Percentiles rank a stretch among this genome's conserved stretches.
phyloP scores from a whole-genome alignment of 176 grass and related monocot genomes.

The Tillandsia leiboldiana region DNA sequence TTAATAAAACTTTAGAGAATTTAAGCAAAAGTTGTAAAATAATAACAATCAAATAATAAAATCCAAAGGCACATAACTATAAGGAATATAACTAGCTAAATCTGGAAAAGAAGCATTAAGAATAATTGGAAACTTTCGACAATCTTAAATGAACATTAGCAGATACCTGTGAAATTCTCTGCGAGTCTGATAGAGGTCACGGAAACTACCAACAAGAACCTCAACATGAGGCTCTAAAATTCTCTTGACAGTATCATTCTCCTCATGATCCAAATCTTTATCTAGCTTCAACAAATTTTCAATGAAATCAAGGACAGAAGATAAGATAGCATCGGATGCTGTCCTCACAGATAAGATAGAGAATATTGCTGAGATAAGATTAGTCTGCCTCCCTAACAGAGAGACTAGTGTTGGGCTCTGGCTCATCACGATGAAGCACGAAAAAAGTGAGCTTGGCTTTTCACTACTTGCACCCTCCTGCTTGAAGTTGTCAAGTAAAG shows the following conservation, averaged over 20 bases:
- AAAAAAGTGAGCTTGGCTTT: constrained; percentile 82
- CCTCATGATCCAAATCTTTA: constrained; percentile 49
- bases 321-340: constrained; percentile 63
- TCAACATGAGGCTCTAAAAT: constrained; percentile 72
- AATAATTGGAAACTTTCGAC: constrained; percentile 10
- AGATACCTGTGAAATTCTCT: constrained; percentile 65
- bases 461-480: constrained; percentile 79
- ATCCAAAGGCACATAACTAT: not conserved
- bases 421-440: constrained; percentile 86
- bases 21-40: too few species aligned
- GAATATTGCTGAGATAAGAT: constrained; percentile 69
- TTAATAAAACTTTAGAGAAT: too few species aligned
- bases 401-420: constrained; percentile 54
- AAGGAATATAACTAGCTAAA: not conserved
- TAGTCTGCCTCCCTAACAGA: constrained; percentile 48
- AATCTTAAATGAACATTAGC: not conserved
- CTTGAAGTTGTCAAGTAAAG: constrained; percentile 70
- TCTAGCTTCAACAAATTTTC: constrained; percentile 88
- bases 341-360: constrained; percentile 82
- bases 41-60: too few species aligned
- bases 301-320: constrained; percentile 62
- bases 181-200: constrained; percentile 61
- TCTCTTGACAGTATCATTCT: constrained; percentile 42
- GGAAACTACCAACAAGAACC: constrained; percentile 66
- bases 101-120: not conserved